A percentile compares a stretch with the other conserved stretches of the same genome.
phyloP scores from a whole-genome alignment of 441 rosid genomes.

The Corymbia citriodora region DNA sequence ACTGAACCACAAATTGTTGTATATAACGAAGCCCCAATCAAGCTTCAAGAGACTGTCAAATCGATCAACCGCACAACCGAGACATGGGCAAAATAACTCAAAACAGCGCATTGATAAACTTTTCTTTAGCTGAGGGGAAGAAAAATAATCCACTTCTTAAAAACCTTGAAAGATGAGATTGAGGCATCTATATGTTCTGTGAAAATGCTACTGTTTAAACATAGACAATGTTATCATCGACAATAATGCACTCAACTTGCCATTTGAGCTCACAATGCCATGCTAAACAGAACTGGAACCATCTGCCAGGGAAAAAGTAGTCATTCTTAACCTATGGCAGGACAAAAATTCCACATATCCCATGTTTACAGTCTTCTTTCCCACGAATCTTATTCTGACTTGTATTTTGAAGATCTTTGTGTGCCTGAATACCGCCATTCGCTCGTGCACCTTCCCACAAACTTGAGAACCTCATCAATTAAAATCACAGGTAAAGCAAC shows the following conservation, averaged over 20 bases:
- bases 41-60: background rate
- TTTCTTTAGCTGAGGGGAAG: background rate
- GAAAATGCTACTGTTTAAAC: background rate
- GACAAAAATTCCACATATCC: background rate
- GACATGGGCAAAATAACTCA: background rate
- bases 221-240: background rate
- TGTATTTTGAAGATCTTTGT: slow-evolving; percentile 32
- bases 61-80: background rate
- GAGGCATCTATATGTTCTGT: background rate
- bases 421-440: slow-evolving; percentile 29
- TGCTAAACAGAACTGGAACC: background rate
- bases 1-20: background rate
- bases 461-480: slow-evolving; percentile 77
- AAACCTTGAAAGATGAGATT: background rate
- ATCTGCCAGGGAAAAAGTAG: background rate
- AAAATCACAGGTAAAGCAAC: slow-evolving; percentile 78
- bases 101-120: background rate
- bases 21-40: background rate
- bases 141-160: background rate
- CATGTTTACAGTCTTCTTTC: background rate
- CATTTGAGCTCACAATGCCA: background rate
- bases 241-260: background rate
- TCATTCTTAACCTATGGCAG: background rate
- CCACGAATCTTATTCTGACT: slow-evolving; percentile 45
- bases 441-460: slow-evolving; percentile 64